These are phyloP conservation scores for Cadophora gregata DNA, from an alignment of 2,329 filamentous ascomycete species.

Conservation along the genomic window DNA sequence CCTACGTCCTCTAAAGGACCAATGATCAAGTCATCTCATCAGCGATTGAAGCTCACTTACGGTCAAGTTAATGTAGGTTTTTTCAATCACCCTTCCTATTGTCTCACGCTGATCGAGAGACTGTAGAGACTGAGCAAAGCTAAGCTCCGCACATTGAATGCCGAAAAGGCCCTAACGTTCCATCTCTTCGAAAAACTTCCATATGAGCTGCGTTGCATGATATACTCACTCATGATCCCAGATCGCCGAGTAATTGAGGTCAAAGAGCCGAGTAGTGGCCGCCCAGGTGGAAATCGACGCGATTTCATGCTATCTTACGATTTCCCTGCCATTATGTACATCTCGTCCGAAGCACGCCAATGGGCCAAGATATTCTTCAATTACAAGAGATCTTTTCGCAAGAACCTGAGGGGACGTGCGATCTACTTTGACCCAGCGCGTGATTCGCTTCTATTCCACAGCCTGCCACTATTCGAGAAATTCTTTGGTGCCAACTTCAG, in stretches of 20 bases:
- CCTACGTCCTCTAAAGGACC: not conserved
- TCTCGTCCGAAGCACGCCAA: not conserved
- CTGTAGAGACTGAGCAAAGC: not conserved
- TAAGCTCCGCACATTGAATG: not conserved
- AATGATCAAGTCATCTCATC: slow-evolving; percentile 3
- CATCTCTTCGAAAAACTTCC: not conserved
- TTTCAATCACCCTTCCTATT: too few relatives aligned
- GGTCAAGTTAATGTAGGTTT: not conserved
- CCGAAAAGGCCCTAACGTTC: not conserved
- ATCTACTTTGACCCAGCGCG: slow-evolving; percentile 2
- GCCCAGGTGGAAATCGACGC: not conserved
- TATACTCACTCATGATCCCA: slow-evolving; percentile 9
- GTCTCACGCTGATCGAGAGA: not conserved
- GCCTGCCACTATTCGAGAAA: not conserved
- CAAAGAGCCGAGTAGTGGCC: not conserved
- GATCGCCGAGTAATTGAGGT: slow-evolving; percentile 8
- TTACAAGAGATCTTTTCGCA: not conserved
- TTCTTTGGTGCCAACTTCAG: not conserved
- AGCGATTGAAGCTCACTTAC: not conserved
- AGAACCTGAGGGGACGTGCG: not conserved
- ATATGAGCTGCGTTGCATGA: slow-evolving; percentile 4
- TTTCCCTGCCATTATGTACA: slow-evolving; percentile 1
- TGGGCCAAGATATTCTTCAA: not conserved
- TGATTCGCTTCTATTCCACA: slow-evolving; percentile 1
- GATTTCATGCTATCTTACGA: not conserved